Evolutionary conservation across 1,284 basidiomycete genomes (phyloP).

Genomic region (Irpex sp.): DNA sequence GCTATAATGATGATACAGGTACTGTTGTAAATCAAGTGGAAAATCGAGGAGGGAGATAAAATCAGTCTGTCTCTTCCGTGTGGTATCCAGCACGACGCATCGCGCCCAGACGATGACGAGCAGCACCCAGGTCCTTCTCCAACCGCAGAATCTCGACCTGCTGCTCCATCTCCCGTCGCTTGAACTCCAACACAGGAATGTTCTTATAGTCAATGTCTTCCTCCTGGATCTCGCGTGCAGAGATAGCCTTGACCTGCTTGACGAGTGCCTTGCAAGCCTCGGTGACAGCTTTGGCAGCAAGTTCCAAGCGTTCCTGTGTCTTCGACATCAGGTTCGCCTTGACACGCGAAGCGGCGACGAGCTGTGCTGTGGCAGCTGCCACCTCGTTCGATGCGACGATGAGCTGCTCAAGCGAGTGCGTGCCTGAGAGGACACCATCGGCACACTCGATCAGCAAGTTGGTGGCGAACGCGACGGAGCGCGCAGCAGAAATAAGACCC

Average conservation of each 20-base stretch:
- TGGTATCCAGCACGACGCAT: constrained; percentile 92
- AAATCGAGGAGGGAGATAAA: background rate
- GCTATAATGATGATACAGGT: constrained; percentile 12
- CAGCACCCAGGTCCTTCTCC: constrained; percentile 93
- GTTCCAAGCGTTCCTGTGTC: constrained; percentile 94
- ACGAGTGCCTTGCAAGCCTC: constrained; percentile 99
- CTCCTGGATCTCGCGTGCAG: constrained; percentile 77
- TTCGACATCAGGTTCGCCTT: constrained; percentile 99
- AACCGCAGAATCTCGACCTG: constrained; percentile 97
- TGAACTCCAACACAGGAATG: constrained; percentile 96
- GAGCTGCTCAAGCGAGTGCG: constrained; percentile 96
- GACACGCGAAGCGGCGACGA: constrained; percentile 97
- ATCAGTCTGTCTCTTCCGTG: constrained; percentile 55
- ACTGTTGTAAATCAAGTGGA: background rate
- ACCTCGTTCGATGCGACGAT: constrained; percentile 99
- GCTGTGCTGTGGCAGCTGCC: constrained; percentile 93
- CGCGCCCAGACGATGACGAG: constrained; percentile 80
- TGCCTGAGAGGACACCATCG: constrained; percentile 95
- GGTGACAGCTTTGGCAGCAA: constrained; percentile 96
- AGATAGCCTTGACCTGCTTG: constrained; percentile 93
- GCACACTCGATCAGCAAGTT: constrained; percentile 95
- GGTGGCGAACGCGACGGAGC: constrained; percentile 97
- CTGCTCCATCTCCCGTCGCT: constrained; percentile 97
- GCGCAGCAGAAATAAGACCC: constrained; percentile 96
- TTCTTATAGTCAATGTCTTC: constrained; percentile 88